Evolutionary conservation across 2,329 filamentous ascomycete species (phyloP).

Genomic region (Penicillium sp.): DNA sequence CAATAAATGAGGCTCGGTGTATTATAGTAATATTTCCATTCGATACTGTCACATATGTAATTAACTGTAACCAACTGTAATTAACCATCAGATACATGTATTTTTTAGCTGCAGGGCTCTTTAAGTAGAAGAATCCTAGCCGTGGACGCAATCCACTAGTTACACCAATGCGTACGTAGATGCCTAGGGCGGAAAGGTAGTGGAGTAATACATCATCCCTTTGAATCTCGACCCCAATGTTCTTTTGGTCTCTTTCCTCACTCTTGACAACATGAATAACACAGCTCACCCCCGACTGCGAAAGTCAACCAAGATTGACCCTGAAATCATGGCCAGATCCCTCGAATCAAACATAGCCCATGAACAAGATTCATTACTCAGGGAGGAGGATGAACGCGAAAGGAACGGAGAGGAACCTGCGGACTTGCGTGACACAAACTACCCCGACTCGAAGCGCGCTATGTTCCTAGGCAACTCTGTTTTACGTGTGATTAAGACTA

Average conservation of each 20-base stretch:
- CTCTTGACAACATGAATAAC: background rate
- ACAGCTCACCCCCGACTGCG: slow-evolving; percentile 6
- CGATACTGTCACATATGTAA: background rate
- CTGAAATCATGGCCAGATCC: background rate
- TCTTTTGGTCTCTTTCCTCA: background rate
- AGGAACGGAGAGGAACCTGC: background rate
- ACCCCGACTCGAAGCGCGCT: background rate
- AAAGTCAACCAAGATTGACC: slow-evolving; percentile 1
- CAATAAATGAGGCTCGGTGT: background rate
- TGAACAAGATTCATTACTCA: background rate
- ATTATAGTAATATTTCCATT: background rate
- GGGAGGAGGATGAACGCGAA: background rate
- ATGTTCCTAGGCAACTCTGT: slow-evolving; percentile 50
- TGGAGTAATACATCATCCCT: slow-evolving; percentile 5
- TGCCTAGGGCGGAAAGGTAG: background rate
- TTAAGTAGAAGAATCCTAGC: background rate
- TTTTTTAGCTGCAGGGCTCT: background rate
- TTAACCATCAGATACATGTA: background rate
- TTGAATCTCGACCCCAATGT: background rate
- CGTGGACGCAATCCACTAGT: background rate
- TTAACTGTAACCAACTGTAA: background rate
- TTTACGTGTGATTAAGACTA: slow-evolving; percentile 3
- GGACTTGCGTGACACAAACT: background rate
- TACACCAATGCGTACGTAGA: background rate
- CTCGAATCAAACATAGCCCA: background rate